Evolutionary conservation across 352 stramenopile species (phyloP), one percentile per base, ranked within the genome.

Genomic region (Pseudoperonospora humuli): DNA sequence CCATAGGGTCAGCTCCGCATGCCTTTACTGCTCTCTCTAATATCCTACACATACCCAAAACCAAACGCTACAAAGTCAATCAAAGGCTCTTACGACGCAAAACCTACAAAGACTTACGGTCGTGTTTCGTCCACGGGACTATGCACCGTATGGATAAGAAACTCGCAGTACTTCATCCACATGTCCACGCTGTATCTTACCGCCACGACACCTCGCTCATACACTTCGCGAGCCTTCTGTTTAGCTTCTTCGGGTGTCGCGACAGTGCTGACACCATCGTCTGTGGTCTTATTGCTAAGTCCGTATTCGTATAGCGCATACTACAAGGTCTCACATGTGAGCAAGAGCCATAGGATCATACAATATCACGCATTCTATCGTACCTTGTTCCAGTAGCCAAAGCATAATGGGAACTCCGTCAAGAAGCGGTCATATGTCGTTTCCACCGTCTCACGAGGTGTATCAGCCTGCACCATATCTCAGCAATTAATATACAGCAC

Each of bases 351-450:
- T 13, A 29, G 13, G 10, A 10, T 43, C 11, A 36, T 5, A 32
- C 1, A 5, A n/a, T 28, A 34, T 33, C 9, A 2, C 20, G 2
- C 13, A 3, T 39, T 15, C 11, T 11, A 15, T 5, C 41, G 14
- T 27, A 87, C 78, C 74, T 90, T 90, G 61, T 86, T 90, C 78
- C 78, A 90, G 55, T 90, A 90, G 57, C 78, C 78, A 57, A 86
- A 90, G 44, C 78, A 90, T 29, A 90, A 62, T 28, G 78, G 78
- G 35, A 90, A 90, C 53, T 86, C 73, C 17, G 10, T 31, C 49
- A 90, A 58, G 40, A 90, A 90, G 25, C 53, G 65, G 28, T 87
- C 75, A 27, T 77, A 90, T 40, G 73, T 84, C 13, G 57, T n/a
- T 39, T 78, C 74, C 31, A 87, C 70, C 3, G 57, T 77, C 54